Conservation (phyloP, 306 rosid species). For the Psophocarpus tetragonolobus region DNA sequence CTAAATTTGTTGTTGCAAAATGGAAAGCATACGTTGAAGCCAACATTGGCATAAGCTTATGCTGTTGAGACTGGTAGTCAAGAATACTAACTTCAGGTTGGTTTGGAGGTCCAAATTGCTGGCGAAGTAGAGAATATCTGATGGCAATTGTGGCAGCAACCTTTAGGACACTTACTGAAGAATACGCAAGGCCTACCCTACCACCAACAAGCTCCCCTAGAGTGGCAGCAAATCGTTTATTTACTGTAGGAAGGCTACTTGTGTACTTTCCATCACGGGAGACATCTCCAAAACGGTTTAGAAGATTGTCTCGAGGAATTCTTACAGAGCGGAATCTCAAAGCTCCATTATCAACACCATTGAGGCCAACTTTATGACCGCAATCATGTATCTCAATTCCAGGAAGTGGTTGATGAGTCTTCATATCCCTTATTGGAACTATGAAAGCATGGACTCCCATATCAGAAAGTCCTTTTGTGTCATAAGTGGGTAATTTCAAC, state of each 20-base stretch:
- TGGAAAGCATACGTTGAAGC: conserved; percentile 94
- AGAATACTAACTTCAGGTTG: conserved; percentile 88
- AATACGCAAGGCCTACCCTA: conserved; percentile 92
- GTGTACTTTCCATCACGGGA: conserved; percentile 90
- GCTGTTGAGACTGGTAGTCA: conserved; percentile 97
- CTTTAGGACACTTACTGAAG: conserved; percentile 89
- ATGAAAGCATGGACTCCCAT: conserved; percentile 99
- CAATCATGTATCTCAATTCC: conserved; percentile 97
- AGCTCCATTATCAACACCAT: conserved; percentile 98
- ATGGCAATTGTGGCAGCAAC: conserved; percentile 79
- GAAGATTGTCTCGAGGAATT: conserved; percentile 94
- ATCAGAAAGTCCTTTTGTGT: conserved; percentile 66
- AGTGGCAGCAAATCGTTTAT: conserved; percentile 90
- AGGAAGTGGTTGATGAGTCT: conserved; percentile 86
- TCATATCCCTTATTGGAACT: conserved; percentile 85
- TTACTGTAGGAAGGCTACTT: conserved; percentile 73
- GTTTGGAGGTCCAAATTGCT: conserved; percentile 96
- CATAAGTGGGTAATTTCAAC: conserved; percentile 70
- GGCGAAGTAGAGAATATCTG: conserved; percentile 85
- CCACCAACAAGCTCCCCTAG: conserved; percentile 99
- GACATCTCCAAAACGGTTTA: conserved; percentile 94
- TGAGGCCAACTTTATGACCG: conserved; percentile 92
- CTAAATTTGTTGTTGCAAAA: conserved; percentile 64
- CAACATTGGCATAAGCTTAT: conserved; percentile 98
- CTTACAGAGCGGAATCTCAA: conserved; percentile 79